Evolutionary conservation across 1,139 yeast genomes (phyloP), one percentile per base, ranked within the genome.

Genomic region (Lodderomyces jiufengensis): DNA sequence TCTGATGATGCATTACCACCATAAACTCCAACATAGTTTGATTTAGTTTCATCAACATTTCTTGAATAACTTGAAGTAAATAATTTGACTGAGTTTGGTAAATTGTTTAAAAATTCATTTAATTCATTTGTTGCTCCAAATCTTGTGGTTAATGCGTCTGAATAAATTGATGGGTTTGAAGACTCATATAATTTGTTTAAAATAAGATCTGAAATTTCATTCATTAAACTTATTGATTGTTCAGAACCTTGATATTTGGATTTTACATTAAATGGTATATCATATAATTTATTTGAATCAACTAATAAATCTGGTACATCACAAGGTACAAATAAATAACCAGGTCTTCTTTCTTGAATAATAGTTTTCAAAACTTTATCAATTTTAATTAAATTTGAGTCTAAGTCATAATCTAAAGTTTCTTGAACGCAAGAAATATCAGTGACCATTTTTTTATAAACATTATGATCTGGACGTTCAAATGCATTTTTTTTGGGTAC

Each of bases 291-390:
- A 5, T 59, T 46, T 5, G 63, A 51, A 15, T 74, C 64, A 11
- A 84, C 78, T 29, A 61, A 46, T 29, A 63, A 50, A 48, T 75
- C 75, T 8, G 80, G 78, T 49, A 84, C 59, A 52, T 86, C 90
- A 29, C 74, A 66, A 2, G 96, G 96, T 30, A 87, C 57, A 52
- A 76, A 84, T 40, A 87, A 60, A 52, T 83, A 86, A 6, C 95
- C 95, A 1, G 96, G 96, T 52, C 82, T 75, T 21, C 82, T 78
- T 39, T 72, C 68, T 30, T 59, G 64, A 46, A 76, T 63, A 23
- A 85, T 77, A 23, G 72, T 66, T 30, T 54, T 52, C 43, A 87
- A 73, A 4, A 85, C 85, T 21, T 63, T 63, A 55, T 87, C 96
- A 38, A 87, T 64, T 39, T 60, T 61, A 18, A 47, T 54, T 31